These are phyloP conservation scores for Tetracladium maxilliforme DNA, from an alignment of 2,329 filamentous ascomycete species.

Conservation along the genomic window DNA sequence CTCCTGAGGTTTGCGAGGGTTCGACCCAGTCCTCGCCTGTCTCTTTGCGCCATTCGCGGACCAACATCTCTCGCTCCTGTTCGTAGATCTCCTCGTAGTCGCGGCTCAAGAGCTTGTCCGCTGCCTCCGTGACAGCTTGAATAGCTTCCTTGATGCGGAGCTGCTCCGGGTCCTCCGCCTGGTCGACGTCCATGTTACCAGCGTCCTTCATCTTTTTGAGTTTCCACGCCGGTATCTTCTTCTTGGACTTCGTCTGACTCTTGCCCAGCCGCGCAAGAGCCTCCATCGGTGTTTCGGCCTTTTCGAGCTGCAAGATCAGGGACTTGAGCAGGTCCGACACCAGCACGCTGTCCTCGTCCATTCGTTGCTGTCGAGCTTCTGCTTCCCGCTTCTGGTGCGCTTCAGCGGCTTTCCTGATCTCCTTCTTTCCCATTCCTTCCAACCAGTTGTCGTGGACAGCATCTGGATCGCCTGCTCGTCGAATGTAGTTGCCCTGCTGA, in stretches of 20 bases:
- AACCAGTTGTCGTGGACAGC: constrained; percentile 87
- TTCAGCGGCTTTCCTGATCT: constrained; percentile 76
- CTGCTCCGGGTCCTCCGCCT: constrained; percentile 53
- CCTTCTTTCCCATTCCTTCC: constrained; percentile 82
- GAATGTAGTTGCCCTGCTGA: constrained; percentile 77
- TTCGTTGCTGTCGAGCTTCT: constrained; percentile 55
- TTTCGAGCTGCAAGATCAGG: constrained; percentile 61
- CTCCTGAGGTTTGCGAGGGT: constrained; percentile 19
- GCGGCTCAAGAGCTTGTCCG: constrained; percentile 70
- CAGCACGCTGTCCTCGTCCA: constrained; percentile 60
- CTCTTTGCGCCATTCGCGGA: constrained; percentile 71
- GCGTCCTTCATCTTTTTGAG: constrained; percentile 51
- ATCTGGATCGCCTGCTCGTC: constrained; percentile 79
- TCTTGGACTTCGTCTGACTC: constrained; percentile 42
- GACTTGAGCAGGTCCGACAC: constrained; percentile 59
- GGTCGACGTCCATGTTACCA: constrained; percentile 61
- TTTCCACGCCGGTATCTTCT: constrained; percentile 51
- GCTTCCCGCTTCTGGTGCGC: constrained; percentile 76
- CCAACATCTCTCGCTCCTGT: constrained; percentile 66
- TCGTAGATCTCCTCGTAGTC: constrained; percentile 90
- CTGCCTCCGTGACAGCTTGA: constrained; percentile 73
- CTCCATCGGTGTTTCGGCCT: constrained; percentile 76
- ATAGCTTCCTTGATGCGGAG: constrained; percentile 57
- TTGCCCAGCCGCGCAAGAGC: constrained; percentile 71
- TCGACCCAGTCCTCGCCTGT: constrained; percentile 76